Evolutionary conservation across 164 flowering plant species (phyloP).

Genomic region (Sextonia rubra): DNA sequence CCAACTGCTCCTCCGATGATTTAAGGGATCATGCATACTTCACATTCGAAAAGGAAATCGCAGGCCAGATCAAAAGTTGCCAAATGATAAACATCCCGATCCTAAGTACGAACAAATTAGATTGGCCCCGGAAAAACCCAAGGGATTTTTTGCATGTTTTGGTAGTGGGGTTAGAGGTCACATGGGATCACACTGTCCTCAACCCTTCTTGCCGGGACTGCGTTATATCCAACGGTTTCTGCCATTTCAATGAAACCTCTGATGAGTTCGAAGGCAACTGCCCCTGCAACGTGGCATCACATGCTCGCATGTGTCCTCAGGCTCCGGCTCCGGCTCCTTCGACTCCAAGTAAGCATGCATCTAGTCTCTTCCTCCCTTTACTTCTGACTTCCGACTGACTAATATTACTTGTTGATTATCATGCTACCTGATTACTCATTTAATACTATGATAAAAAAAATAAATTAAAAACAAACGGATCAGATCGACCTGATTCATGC

Average conservation of each 20-base stretch:
- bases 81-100: not conserved
- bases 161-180: not conserved
- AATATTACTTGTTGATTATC: too few relatives aligned
- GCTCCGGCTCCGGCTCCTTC: too few relatives aligned
- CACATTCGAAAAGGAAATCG: not conserved
- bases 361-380: not conserved
- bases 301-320: too few relatives aligned
- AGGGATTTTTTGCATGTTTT: not conserved
- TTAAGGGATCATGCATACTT: not conserved
- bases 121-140: not conserved
- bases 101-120: not conserved
- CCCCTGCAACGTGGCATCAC: not conserved
- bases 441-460: too few relatives aligned
- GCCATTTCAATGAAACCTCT: not conserved
- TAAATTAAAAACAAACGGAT: too few relatives aligned
- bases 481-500: too few relatives aligned
- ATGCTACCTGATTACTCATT: too few relatives aligned
- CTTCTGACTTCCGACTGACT: too few relatives aligned
- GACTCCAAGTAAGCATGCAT: not conserved
- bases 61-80: not conserved
- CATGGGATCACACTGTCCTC: not conserved
- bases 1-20: not conserved
- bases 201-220: not conserved
- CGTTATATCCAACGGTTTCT: not conserved
- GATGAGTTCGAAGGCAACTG: not conserved